These are phyloP conservation scores for Gossypium anomalum DNA, from an alignment of 345 rosid genomes.

Conservation along the genomic window DNA sequence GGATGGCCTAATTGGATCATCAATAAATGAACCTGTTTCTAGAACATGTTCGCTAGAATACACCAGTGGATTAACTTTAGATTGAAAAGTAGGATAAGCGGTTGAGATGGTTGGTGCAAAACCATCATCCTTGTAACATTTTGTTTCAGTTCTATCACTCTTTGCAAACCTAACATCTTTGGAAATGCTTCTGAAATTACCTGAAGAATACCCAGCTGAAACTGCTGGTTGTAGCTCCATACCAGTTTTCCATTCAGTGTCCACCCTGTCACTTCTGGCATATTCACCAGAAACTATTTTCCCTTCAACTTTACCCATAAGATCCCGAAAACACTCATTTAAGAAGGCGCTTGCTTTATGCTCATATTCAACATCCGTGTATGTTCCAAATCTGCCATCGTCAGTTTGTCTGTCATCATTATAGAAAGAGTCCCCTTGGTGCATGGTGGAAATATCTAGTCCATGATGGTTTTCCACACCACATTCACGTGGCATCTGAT, in stretches of 20 bases:
- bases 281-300: background rate
- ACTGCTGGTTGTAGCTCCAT: conserved; percentile 15
- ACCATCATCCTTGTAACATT: conserved; percentile 23
- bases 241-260: conserved; percentile 17
- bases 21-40: conserved; percentile 24
- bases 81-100: conserved; percentile 14
- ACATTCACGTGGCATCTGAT: conserved; percentile 14
- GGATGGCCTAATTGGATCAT: conserved; percentile 24
- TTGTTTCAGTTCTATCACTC: conserved; percentile 23
- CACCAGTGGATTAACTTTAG: conserved; percentile 10
- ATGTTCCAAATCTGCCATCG: conserved; percentile 19
- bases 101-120: conserved; percentile 12
- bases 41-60: conserved; percentile 14
- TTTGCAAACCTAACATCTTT: conserved; percentile 23
- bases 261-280: conserved; percentile 20
- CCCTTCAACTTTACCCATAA: conserved; percentile 8
- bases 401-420: conserved; percentile 18
- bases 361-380: conserved; percentile 6
- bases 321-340: conserved; percentile 12
- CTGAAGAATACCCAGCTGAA: conserved; percentile 12
- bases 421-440: conserved; percentile 18
- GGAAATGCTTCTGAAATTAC: conserved; percentile 20
- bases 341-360: conserved; percentile 11
- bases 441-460: conserved; percentile 12
- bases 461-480: conserved; percentile 8